Base-by-base conservation (phyloP, 1,284 basidiomycete genomes). In the Fomitopsis betulina region DNA sequence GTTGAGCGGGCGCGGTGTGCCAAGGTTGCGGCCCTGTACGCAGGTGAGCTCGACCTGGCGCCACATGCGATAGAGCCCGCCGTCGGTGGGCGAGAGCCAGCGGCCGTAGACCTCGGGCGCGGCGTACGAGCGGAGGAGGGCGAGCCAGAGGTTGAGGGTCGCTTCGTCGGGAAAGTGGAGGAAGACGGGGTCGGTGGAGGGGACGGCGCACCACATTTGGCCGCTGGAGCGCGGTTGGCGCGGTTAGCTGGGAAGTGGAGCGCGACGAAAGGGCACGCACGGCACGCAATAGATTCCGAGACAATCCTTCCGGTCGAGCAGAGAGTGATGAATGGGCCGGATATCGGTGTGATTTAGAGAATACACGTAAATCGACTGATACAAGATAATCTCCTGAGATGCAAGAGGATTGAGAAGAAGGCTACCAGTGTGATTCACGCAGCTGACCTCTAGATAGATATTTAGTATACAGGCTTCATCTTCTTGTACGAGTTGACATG, bases 51-150 rank as follows among this genome's bases (percentile, higher is more conserved):
- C 84, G 35, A 92, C 80, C 68, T 91, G 87, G 55, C 91, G 79
- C 89, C 90, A 93, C 82, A 93, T 89, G 55, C 90, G 84, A 69
- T 91, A 93, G 19, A 87, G 80, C 5, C 89, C 89, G 42, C 87
- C 88, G 61, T 88, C 86, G 43, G 73, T 65, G n/a, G 81, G 76
- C 50, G 77, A 78, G 59, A 79, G 74, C 67, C 77, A 75, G 58
- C 79, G 78, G 12, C 89, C 89, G 66, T 91, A 90, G 54, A 89
- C 82, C 68, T 93, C 90, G 0, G 90, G 86, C 55, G 81, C 78
- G 5, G 91, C 85, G 70, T 89, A 91, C 0, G 91, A 89, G 52
- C 86, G 83, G 45, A 93, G 75, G 49, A 93, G 80, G 32, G 85
- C 82, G 40, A 89, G 77, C 89, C 91, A 93, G 5, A 84, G 82